Percentiles rank a stretch among this genome's conserved stretches.
These are phyloP conservation scores for Neostapfia colusana DNA, from an alignment of 176 grass and related monocot species.

Conservation along the genomic window DNA sequence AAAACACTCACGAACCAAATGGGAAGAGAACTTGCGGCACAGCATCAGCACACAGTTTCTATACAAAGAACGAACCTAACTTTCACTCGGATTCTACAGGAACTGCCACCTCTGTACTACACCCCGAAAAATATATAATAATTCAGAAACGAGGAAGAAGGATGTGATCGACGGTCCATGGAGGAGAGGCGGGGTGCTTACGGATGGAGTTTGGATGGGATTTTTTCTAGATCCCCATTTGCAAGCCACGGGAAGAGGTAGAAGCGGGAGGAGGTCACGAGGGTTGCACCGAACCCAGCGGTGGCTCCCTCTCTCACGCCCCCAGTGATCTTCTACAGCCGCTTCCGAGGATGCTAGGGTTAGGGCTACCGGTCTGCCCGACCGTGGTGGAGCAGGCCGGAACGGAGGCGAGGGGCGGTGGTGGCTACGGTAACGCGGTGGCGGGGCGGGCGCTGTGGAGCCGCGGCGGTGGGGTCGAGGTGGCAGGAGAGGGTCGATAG, in stretches of 20 bases:
- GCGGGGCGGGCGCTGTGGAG: background rate
- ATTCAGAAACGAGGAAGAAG: background rate
- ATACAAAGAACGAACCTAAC: background rate
- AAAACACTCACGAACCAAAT: background rate
- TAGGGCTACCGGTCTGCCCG: background rate
- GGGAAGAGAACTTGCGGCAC: background rate
- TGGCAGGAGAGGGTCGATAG: background rate
- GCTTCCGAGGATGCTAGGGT: conserved; percentile 1
- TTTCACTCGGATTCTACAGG: background rate
- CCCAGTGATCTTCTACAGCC: conserved; percentile 30
- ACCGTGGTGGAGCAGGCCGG: background rate
- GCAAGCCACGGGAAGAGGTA: background rate
- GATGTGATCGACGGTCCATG: background rate
- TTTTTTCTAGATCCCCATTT: conserved; percentile 1
- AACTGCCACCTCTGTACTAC: background rate
- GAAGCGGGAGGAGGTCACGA: conserved; percentile 35
- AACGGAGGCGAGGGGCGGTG: background rate
- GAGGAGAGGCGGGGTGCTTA: conserved; percentile 6
- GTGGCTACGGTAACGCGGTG: background rate
- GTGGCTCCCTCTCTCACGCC: conserved; percentile 24
- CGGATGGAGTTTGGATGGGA: background rate
- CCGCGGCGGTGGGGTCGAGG: background rate
- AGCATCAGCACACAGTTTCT: background rate
- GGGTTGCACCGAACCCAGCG: background rate
- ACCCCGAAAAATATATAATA: background rate